Evolutionary conservation across 768 basidiomycete genomes (phyloP).

Genomic region (Hygrocybe coccinea): DNA sequence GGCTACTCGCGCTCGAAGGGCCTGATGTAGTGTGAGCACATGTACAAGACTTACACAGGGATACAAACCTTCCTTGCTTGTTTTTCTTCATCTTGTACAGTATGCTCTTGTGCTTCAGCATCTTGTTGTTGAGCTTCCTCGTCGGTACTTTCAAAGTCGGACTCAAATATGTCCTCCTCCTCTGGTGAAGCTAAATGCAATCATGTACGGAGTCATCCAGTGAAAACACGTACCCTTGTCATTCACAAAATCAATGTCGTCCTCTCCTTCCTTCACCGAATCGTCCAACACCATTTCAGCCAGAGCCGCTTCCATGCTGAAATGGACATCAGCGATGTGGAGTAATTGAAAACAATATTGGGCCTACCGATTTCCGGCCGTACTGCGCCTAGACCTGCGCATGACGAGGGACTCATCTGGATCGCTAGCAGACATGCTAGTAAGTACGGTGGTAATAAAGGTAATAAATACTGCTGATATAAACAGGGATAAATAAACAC

Average conservation of each 20-base stretch:
- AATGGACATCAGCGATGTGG: constrained; percentile 5
- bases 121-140: constrained; percentile 59
- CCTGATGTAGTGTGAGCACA: constrained; percentile 34
- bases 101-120: constrained; percentile 51
- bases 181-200: constrained; percentile 37
- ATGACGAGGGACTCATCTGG: constrained; percentile 45
- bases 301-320: constrained; percentile 72
- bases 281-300: constrained; percentile 65
- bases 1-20: constrained; percentile 52
- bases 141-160: constrained; percentile 83
- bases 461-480: background rate
- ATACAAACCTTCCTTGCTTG: constrained; percentile 42
- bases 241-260: constrained; percentile 67
- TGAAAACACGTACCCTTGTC: constrained; percentile 48
- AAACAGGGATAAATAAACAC: background rate
- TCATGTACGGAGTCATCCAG: constrained; percentile 6
- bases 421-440: no score
- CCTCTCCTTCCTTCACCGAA: constrained; percentile 54
- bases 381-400: constrained; percentile 64
- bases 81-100: constrained; percentile 57
- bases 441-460: constrained; percentile 18
- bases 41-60: background rate
- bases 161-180: constrained; percentile 77
- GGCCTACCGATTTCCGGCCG: constrained; percentile 70
- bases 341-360: background rate